Evolutionary conservation across 2,329 filamentous ascomycete genomes (phyloP).

Genomic region (Penicillium verrucosum): DNA sequence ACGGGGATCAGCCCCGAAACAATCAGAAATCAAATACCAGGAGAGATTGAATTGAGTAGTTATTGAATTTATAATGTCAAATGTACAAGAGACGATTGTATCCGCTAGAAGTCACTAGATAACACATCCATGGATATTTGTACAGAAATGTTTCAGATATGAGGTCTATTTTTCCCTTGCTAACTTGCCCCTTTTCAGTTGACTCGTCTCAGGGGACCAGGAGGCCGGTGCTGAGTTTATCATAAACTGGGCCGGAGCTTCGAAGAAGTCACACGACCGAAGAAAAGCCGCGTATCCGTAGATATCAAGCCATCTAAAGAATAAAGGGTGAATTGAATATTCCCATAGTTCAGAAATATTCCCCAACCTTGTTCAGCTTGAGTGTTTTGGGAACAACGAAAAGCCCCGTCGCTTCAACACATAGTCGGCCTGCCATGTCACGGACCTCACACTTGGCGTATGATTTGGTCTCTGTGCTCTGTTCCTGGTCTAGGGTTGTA

Average conservation of each 20-base stretch:
- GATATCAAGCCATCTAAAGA: neutral
- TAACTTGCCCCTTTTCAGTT: neutral
- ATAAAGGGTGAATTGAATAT: neutral
- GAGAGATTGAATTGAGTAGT: neutral
- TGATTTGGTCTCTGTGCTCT: conserved; percentile 40
- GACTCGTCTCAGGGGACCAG: no score
- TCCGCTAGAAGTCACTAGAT: neutral
- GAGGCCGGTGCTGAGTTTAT: neutral
- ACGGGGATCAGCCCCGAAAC: conserved; percentile 19
- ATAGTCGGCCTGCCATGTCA: conserved; percentile 51
- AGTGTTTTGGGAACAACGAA: conserved; percentile 58
- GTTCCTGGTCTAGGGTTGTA: conserved; percentile 41
- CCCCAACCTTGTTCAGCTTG: conserved; percentile 39
- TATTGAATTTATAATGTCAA: neutral
- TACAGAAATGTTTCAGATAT: conserved; percentile 1
- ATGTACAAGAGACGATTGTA: neutral
- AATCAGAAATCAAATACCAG: neutral
- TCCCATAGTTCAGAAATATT: conserved; percentile 36
- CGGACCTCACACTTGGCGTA: conserved; percentile 36
- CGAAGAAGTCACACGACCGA: neutral
- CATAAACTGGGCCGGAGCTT: neutral
- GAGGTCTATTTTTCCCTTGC: neutral
- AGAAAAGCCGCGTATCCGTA: neutral
- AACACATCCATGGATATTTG: neutral
- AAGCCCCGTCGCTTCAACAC: conserved; percentile 57